A percentile compares a stretch with the other conserved stretches of the same genome.
Evolutionary conservation across 2,329 filamentous ascomycete species (phyloP).

Genomic region (Verticillium longisporum): DNA sequence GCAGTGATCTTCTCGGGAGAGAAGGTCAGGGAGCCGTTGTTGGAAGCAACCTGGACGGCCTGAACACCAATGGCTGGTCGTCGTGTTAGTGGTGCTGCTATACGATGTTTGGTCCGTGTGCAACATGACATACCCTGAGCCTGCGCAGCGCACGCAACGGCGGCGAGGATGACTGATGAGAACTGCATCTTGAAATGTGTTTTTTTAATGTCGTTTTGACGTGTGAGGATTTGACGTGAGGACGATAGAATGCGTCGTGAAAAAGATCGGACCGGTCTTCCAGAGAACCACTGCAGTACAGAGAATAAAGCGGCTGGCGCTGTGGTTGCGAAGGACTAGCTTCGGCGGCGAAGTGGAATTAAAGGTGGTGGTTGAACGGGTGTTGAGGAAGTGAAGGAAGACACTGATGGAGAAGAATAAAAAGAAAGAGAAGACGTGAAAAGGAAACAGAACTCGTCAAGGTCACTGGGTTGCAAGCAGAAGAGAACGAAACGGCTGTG

Average conservation of each 20-base stretch:
- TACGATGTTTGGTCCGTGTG: too few species aligned
- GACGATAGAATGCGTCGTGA: background rate
- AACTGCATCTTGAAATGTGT: slow-evolving; percentile 42
- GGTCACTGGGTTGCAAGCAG: slow-evolving; percentile 16
- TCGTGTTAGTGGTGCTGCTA: slow-evolving; percentile 6
- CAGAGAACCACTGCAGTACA: slow-evolving; percentile 5
- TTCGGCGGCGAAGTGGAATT: slow-evolving; percentile 23
- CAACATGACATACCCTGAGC: slow-evolving; percentile 32
- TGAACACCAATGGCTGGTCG: slow-evolving; percentile 39
- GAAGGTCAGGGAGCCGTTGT: slow-evolving; percentile 52
- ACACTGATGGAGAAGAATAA: slow-evolving; percentile 15
- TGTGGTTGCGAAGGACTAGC: slow-evolving; percentile 39
- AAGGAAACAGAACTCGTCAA: slow-evolving; percentile 17
- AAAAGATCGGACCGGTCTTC: slow-evolving; percentile 4
- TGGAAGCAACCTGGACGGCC: slow-evolving; percentile 56
- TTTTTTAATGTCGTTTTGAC: background rate
- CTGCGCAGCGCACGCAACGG: slow-evolving; percentile 39
- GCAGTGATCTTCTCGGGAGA: slow-evolving; percentile 60
- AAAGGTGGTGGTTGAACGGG: slow-evolving; percentile 4
- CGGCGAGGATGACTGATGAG: slow-evolving; percentile 36
- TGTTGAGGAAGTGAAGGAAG: slow-evolving; percentile 15
- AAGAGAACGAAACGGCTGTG: slow-evolving; percentile 21
- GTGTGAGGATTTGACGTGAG: background rate
- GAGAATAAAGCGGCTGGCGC: slow-evolving; percentile 37
- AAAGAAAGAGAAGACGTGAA: slow-evolving; percentile 10